Evolutionary conservation across 1,284 basidiomycete genomes (phyloP), one percentile per base, ranked within the genome.

Genomic region (Melampsora larici-populina): DNA sequence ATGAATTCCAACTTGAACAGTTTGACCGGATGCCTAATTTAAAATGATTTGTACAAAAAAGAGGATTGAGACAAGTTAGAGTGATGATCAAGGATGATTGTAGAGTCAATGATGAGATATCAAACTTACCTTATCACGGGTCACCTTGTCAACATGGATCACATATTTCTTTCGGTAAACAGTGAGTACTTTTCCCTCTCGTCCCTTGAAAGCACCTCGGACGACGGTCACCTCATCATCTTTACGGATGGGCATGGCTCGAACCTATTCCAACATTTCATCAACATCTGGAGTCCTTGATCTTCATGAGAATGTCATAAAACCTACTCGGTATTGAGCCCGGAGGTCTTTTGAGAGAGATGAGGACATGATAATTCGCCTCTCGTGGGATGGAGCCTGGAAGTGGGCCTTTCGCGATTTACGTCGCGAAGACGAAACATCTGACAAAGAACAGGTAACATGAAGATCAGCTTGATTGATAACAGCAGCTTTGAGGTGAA

Each of bases 91-190:
- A 33, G 18, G 26, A 33, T 18, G 15, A 55, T 21, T n/a, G n/a
- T n/a, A n/a, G n/a, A n/a, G n/a, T n/a, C n/a, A n/a, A n/a, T n/a
- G n/a, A n/a, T n/a, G n/a, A n/a, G n/a, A n/a, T n/a, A n/a, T n/a
- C n/a, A 36, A 46, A 70, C 64, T 60, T 82, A 93, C 93, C 88
- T 99, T 99, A 88, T 99, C 97, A 81, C 95, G 90, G 84, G 92
- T 91, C 80, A 99, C 94, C 85, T 95, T 93, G 86, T 99, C 97
- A 84, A 99, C 92, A 87, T 98, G 92, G 86, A 99, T 92, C 79
- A 98, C 93, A 92, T 93, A 98, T 87, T 97, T 97, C 91, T 98
- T 97, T 85, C 96, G 92, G 90, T 97, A 97, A 80, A 98, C 95
- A 81, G 85, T 83, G 73, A 81, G 26, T 5, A 75, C 73, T 60